Evolutionary conservation across 2,329 filamentous ascomycete species (phyloP), one percentile per base, ranked within the genome.

Genomic region (Monilinia fructigena): DNA sequence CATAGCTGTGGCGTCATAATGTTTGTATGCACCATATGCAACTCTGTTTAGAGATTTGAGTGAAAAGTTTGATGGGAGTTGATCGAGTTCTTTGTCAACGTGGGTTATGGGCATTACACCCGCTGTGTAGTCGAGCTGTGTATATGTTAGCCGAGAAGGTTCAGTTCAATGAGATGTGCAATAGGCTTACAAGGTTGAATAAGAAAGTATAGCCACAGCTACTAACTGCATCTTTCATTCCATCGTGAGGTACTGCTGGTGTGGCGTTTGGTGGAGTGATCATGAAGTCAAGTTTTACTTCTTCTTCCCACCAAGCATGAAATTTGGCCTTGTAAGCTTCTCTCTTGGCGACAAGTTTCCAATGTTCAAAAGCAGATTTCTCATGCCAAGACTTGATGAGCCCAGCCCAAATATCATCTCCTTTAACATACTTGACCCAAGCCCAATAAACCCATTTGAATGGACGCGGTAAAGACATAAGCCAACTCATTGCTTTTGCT

Each of bases 121-220:
- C 16, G 86, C 85, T 1, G 90, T 86, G 78, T 97, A 97, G 76
- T 97, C 94, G 59, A 97, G 85, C 86, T 91, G 69, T 65, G 35
- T 8, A 31, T 42, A 20, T 55, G 23, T 53, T 47, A 53, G 40
- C 10, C 64, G 11, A 54, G 6, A 28, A 12, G n/a, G 6, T 53
- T 26, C 20, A 20, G 55, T 42, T n/a, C 18, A 42, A 66, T 45
- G 55, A 35, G 16, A 52, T 42, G 23, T 50, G 55, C 40, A 31
- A 52, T 53, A 20, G 12, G 80, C 86, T 78, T 79, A 91, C 89
- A 74, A 97, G 71, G 73, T 97, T 97, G 80, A 95, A 98, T 66
- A 97, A 79, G 76, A 97, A 97, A 0, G 93, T 97, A 75, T 98
- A 97, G 1, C 92, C 93, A 74, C 93, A 97, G 71, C 89, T 92